phyloP scores from a whole-genome alignment of 257 asterid genomes.

The Gentiana straminea region DNA sequence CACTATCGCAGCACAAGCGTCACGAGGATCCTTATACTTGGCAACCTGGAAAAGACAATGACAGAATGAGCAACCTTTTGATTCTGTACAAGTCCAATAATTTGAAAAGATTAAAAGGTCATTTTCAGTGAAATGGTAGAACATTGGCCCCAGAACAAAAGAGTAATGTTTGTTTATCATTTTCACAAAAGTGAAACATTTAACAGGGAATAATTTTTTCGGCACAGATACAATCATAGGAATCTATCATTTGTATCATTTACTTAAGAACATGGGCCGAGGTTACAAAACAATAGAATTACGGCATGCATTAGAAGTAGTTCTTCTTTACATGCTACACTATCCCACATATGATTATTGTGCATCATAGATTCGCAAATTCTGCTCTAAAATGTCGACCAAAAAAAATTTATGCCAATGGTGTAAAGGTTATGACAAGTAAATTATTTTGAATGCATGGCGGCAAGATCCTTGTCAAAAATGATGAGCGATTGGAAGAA shows the following conservation, averaged over 20 bases:
- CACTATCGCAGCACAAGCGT: constrained; percentile 99
- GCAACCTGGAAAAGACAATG: constrained; percentile 37
- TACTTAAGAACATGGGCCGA: too few relatives aligned
- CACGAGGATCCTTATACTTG: constrained; percentile 82
- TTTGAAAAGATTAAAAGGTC: not conserved
- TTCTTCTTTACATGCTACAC: constrained; percentile 1
- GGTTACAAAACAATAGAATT: not conserved
- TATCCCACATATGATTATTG: not conserved
- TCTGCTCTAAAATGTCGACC: not conserved
- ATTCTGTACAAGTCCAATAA: not conserved
- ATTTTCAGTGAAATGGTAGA: too few relatives aligned
- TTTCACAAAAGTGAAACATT: too few relatives aligned
- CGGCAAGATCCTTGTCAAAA: not conserved
- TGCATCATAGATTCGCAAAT: not conserved
- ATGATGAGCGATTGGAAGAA: too few relatives aligned
- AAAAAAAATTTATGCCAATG: not conserved
- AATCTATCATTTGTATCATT: too few relatives aligned
- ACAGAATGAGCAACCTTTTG: constrained; percentile 4
- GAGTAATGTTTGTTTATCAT: too few relatives aligned
- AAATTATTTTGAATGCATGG: not conserved
- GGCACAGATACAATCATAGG: too few relatives aligned
- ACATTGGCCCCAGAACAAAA: too few relatives aligned
- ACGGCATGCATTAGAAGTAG: not conserved
- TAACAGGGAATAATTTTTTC: too few relatives aligned
- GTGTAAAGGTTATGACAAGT: not conserved